Base-by-base conservation (phyloP, 208 protist genomes). In the Trypanosoma melophagium region DNA sequence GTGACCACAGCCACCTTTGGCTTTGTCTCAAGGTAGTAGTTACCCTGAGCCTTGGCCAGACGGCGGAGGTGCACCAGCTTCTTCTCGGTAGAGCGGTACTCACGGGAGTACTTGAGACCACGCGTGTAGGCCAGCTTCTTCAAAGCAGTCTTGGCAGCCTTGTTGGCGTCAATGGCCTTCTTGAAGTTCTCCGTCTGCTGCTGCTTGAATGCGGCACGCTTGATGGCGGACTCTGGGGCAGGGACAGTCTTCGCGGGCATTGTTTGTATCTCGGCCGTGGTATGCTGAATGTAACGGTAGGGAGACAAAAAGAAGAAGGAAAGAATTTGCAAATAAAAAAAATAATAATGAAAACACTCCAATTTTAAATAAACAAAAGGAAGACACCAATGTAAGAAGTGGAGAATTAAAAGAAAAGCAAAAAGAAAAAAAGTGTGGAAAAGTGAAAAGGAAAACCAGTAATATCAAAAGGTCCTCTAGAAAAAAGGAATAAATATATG, bases 1-100 rank as follows among this genome's bases (percentile, higher is more conserved):
- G 99, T 95, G 42, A 99, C 99, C 57, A 99, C 94, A 44, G 96
- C 95, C 25, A 99, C 71, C 96, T 99, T 99, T 56, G 98, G 86
- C 87, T 99, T 98, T 41, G 94, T 83, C 79, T 98, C 93, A 22
- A 99, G 93, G 93, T 96, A 99, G 94, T 98, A 99, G 88, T 93
- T 94, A 63, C 97, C 97, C 64, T 86, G 76, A 17, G 59, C 65
- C 60, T 94, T 88, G 49, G 99, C 98, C 61, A 95, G 67, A 66
- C 96, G 90, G 57, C 91, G 80, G 47, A 93, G 61, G 64, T 76
- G 80, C 69, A 98, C 84, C 16, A 96, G 66, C 60, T 88, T 76
- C 62, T 92, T 87, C 80, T 99, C 97, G 0, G 54, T 52, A n/a
- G 72, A 60, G 54, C 83, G 79, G 97, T 99, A 99, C 86, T 99